Conservation (phyloP, 2,329 filamentous ascomycete genomes). For the Ceratocystis albifundus region DNA sequence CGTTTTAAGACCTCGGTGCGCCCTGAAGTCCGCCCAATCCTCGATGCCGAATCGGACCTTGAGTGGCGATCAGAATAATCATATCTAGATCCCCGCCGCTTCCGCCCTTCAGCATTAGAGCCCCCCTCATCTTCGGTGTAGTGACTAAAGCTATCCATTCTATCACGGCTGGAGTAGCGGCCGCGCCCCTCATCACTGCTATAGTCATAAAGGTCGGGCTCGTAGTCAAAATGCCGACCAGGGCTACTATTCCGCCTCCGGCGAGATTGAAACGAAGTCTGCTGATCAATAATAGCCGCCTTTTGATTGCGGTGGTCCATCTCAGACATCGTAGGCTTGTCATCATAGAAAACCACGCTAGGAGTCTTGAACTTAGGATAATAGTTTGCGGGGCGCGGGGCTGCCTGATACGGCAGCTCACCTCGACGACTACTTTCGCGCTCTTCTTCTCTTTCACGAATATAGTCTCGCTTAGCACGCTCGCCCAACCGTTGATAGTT, state of each 20-base stretch:
- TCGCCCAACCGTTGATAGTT: constrained; percentile 5
- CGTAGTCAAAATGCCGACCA: constrained; percentile 6
- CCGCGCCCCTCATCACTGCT: constrained; percentile 29
- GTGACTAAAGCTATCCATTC: constrained; percentile 19
- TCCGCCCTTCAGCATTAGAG: constrained; percentile 32
- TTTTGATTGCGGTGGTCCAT: constrained; percentile 5
- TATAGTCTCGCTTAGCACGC: constrained; percentile 10
- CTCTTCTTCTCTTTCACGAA: constrained; percentile 17
- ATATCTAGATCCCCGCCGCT: constrained; percentile 8
- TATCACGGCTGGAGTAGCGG: constrained; percentile 34
- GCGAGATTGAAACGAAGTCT: constrained; percentile 17
- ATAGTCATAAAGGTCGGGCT: not conserved
- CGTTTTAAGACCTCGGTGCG: constrained; percentile 61
- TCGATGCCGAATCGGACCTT: not conserved
- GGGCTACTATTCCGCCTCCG: constrained; percentile 7
- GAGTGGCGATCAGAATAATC: constrained; percentile 4
- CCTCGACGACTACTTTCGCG: not conserved
- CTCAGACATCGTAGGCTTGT: constrained; percentile 14
- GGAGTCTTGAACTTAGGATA: constrained; percentile 14
- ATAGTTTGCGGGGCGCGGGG: constrained; percentile 10
- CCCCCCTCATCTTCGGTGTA: constrained; percentile 31
- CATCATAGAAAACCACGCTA: constrained; percentile 19
- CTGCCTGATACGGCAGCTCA: not conserved
- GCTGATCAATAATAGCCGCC: constrained; percentile 6
- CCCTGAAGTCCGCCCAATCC: constrained; percentile 39